phyloP scores from a whole-genome alignment of 2,329 filamentous ascomycete genomes.

The Scortechinia acanthostroma region DNA sequence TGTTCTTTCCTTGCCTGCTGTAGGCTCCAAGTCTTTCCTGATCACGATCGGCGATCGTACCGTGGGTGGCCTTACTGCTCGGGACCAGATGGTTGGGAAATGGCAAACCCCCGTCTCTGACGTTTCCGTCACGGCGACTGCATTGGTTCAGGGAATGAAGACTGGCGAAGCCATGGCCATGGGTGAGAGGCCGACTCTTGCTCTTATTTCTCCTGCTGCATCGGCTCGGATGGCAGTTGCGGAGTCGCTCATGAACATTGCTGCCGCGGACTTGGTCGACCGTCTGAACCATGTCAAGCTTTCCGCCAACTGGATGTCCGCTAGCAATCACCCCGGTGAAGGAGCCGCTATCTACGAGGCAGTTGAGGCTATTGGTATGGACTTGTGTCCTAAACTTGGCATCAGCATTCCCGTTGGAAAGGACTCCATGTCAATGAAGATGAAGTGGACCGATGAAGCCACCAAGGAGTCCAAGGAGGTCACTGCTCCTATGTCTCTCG shows the following conservation, averaged over 20 bases:
- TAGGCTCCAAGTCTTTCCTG: slow-evolving; percentile 94
- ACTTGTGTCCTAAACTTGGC: slow-evolving; percentile 82
- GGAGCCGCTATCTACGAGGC: slow-evolving; percentile 88
- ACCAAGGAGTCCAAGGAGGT: slow-evolving; percentile 71
- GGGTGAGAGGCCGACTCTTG: slow-evolving; percentile 84
- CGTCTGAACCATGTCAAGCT: slow-evolving; percentile 70
- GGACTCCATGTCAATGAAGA: slow-evolving; percentile 98
- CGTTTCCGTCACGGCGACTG: slow-evolving; percentile 83
- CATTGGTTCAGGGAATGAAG: slow-evolving; percentile 57
- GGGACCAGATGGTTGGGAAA: slow-evolving; percentile 92
- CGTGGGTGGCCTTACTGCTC: slow-evolving; percentile 78
- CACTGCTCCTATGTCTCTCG: slow-evolving; percentile 81
- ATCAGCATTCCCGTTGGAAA: slow-evolving; percentile 94
- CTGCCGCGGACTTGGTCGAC: slow-evolving; percentile 41
- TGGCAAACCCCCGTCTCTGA: slow-evolving; percentile 95
- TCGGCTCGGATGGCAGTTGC: slow-evolving; percentile 95
- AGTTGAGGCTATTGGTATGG: slow-evolving; percentile 85
- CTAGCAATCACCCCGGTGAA: slow-evolving; percentile 87
- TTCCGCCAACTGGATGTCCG: slow-evolving; percentile 98
- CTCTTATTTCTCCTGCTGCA: slow-evolving; percentile 80
- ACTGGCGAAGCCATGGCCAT: slow-evolving; percentile 96
- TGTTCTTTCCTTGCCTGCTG: slow-evolving; percentile 77
- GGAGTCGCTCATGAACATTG: slow-evolving; percentile 87
- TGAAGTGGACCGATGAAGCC: slow-evolving; percentile 75
- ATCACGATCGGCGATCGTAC: slow-evolving; percentile 94